Conservation (phyloP, 345 rosid species). For the Salix suchowensis region DNA sequence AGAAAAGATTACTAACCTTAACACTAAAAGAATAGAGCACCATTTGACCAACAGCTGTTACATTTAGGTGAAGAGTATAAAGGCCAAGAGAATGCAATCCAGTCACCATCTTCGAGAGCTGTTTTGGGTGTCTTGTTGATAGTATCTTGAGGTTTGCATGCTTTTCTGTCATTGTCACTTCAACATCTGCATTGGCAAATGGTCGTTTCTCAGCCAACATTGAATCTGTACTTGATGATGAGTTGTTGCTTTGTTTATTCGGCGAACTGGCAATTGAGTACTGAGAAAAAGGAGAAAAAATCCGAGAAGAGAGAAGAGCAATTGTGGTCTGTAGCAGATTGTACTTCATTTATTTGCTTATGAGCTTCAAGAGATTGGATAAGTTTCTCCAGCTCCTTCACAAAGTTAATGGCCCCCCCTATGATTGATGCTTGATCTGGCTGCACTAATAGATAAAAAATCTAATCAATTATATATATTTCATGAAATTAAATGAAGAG, state of each 20-base stretch:
- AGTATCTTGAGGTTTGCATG: conserved; percentile 59
- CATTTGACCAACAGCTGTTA: conserved; percentile 41
- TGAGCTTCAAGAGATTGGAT: conserved; percentile 48
- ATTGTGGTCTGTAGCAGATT: neutral
- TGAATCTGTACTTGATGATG: neutral
- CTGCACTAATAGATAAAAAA: conserved; percentile 18
- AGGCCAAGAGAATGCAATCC: conserved; percentile 48
- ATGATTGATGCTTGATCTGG: conserved; percentile 76
- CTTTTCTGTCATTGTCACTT: conserved; percentile 55
- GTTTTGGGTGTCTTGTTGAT: conserved; percentile 42
- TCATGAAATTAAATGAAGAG: neutral
- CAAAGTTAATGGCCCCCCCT: conserved; percentile 66
- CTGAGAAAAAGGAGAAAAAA: conserved; percentile 54
- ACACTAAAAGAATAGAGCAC: conserved; percentile 52
- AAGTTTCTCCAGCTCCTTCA: conserved; percentile 66
- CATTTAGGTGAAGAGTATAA: conserved; percentile 48
- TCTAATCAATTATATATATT: neutral
- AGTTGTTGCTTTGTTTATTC: neutral
- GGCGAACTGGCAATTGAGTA: conserved; percentile 27
- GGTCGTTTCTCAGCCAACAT: conserved; percentile 6
- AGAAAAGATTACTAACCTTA: conserved; percentile 34
- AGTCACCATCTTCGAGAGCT: conserved; percentile 45
- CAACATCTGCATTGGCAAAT: conserved; percentile 43
- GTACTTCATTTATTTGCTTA: conserved; percentile 18
- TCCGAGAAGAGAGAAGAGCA: conserved; percentile 35